Percentiles rank a stretch among this genome's conserved stretches.
These are phyloP conservation scores for Chrysopogon serrulatus DNA, from an alignment of 176 grass and related monocot genomes.

Conservation along the genomic window DNA sequence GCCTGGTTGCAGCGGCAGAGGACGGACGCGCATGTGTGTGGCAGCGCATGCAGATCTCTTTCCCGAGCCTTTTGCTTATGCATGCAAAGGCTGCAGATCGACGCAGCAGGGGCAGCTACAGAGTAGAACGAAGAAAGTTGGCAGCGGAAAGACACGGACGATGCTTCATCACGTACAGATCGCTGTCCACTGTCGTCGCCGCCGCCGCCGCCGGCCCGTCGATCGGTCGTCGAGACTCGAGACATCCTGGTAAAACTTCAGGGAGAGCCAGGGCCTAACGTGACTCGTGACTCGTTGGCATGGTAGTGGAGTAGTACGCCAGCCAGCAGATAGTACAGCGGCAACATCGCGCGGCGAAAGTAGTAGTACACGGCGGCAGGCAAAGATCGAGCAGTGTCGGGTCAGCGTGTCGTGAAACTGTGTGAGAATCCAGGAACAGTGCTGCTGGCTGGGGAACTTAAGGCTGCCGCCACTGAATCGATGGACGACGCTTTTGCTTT, in stretches of 20 bases:
- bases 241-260: not conserved
- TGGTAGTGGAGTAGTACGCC: too few species aligned
- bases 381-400: not conserved
- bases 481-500: not conserved
- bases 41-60: not conserved
- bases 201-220: not conserved
- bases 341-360: too few species aligned
- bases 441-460: too few species aligned
- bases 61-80: constrained; percentile 25
- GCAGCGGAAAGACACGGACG: not conserved
- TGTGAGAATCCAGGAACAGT: constrained; percentile 28
- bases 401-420: not conserved
- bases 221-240: not conserved
- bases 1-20: not conserved
- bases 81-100: constrained; percentile 27
- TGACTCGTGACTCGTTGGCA: not conserved
- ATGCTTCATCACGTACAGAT: not conserved
- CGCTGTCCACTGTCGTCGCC: not conserved
- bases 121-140: not conserved
- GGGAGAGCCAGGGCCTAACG: not conserved
- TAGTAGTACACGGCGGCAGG: too few species aligned
- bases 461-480: not conserved
- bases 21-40: not conserved
- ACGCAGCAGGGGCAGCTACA: not conserved
- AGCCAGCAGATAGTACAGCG: not conserved